Base-by-base conservation (phyloP, 805 yeast species). In the Starmerella roubikii region DNA sequence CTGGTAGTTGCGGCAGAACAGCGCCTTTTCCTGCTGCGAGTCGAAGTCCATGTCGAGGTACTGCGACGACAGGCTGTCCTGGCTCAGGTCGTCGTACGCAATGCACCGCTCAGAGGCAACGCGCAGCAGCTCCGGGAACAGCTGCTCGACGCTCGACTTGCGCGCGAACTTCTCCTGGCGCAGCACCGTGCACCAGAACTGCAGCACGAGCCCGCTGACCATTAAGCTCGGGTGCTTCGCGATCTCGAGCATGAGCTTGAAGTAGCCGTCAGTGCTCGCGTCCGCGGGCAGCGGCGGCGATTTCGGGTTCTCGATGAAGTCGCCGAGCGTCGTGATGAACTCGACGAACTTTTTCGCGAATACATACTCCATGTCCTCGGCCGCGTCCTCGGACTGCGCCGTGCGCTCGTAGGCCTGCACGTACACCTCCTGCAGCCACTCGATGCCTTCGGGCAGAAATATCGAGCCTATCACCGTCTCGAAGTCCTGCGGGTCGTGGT, bases 151-250 rank as follows among this genome's bases (percentile, higher is more conserved):
- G 32, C 54, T 57, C 2, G 50, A 49, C 22, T 46, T 50, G 15
- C 53, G 42, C 25, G 52, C 47, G 18, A 80, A 64, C 43, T 77
- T 82, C 49, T 85, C 94, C 41, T 77, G 72, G 51, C 99, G 69
- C 37, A 93, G 62, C 48, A 88, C 74, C 2, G 88, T 73, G 44
- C 93, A 84, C 98, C 98, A 93, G 63, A 91, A 79, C 55, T 85
- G 94, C 37, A 91, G 61, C 0, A 95, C 81, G 15, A 91, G 67
- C 0, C 95, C 94, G 36, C 94, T 78, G 3, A 88, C 77, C n/a
- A 88, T 78, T 40, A 91, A 66, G 51, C 94, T 81, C 20, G 83
- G 80, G 54, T 84, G 91, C 51, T 68, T 71, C 0, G 94, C 81
- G 1, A 95, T 83, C 33, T 76, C 70, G 32, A 91, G 63, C 5